These are phyloP conservation scores for Trichoderma atroviride DNA, from an alignment of 2,329 filamentous ascomycete genomes.

Conservation along the genomic window DNA sequence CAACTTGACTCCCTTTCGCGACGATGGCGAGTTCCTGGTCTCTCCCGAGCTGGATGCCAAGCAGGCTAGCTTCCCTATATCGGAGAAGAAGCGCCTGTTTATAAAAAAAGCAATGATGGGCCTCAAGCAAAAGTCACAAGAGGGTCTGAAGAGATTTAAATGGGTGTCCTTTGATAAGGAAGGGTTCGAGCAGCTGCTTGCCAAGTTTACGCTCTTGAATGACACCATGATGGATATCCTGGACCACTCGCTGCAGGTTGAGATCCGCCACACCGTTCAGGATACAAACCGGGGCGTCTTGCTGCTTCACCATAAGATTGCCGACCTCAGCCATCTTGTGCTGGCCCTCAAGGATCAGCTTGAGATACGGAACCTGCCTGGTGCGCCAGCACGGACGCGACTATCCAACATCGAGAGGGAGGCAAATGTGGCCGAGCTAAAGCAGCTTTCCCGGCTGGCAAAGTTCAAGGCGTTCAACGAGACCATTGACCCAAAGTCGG, in stretches of 20 bases:
- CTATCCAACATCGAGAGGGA: slow-evolving; percentile 42
- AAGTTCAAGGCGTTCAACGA: slow-evolving; percentile 57
- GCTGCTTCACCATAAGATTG: slow-evolving; percentile 50
- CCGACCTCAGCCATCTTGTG: slow-evolving; percentile 50
- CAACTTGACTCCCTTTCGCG: slow-evolving; percentile 40
- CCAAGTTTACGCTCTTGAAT: slow-evolving; percentile 49
- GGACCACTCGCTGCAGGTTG: slow-evolving; percentile 50
- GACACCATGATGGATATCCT: slow-evolving; percentile 53
- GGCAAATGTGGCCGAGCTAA: slow-evolving; percentile 45
- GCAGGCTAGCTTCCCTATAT: slow-evolving; percentile 49
- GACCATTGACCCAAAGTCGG: slow-evolving; percentile 45
- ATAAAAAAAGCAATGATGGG: slow-evolving; percentile 49
- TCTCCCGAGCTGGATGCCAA: slow-evolving; percentile 50
- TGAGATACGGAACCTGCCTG: slow-evolving; percentile 34
- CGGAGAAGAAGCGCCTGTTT: slow-evolving; percentile 45
- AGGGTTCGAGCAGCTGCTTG: slow-evolving; percentile 49
- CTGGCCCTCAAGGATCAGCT: slow-evolving; percentile 50
- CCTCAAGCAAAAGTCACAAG: slow-evolving; percentile 43
- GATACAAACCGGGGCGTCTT: slow-evolving; percentile 52
- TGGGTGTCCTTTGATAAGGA: slow-evolving; percentile 53
- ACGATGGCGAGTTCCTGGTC: slow-evolving; percentile 40
- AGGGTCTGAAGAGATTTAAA: slow-evolving; percentile 38
- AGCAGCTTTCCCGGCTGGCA: slow-evolving; percentile 48
- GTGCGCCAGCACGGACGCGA: slow-evolving; percentile 34
- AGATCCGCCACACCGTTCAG: slow-evolving; percentile 51